phyloP scores from a whole-genome alignment of 768 basidiomycete genomes.

The Lactarius hengduanensis region DNA sequence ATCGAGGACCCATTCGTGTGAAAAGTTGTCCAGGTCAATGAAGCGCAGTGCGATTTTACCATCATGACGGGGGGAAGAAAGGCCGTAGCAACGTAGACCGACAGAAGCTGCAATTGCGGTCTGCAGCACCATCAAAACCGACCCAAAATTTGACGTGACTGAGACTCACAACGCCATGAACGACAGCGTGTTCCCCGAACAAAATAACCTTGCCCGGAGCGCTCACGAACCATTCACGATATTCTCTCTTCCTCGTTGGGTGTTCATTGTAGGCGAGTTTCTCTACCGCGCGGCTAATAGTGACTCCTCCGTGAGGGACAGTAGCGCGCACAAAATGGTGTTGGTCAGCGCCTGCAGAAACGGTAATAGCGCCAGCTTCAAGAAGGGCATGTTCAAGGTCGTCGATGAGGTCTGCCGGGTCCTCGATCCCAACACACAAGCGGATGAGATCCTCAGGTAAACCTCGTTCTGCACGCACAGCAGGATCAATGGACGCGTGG shows the following conservation, averaged over 20 bases:
- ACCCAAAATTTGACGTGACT: conserved; percentile 16
- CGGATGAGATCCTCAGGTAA: conserved; percentile 98
- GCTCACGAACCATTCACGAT: conserved; percentile 80
- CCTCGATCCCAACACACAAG: conserved; percentile 97
- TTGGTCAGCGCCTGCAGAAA: conserved; percentile 47
- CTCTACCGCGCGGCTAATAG: conserved; percentile 63
- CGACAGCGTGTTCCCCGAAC: conserved; percentile 98
- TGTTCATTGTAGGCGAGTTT: conserved; percentile 49
- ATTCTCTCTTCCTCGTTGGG: conserved; percentile 34
- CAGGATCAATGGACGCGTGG: conserved; percentile 96
- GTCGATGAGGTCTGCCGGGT: conserved; percentile 87
- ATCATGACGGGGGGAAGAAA: conserved; percentile 73
- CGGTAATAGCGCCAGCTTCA: conserved; percentile 83
- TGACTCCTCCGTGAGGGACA: conserved; percentile 36
- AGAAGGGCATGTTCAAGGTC: conserved; percentile 93
- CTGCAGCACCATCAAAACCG: conserved; percentile 39
- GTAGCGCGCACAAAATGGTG: conserved; percentile 48
- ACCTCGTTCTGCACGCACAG: conserved; percentile 92
- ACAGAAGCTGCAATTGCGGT: conserved; percentile 95
- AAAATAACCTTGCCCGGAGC: conserved; percentile 98
- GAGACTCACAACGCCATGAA: conserved; percentile 86
- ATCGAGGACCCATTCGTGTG: conserved; percentile 77
- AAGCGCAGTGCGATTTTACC: conserved; percentile 73
- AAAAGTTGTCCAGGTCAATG: conserved; percentile 74
- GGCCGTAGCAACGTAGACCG: conserved; percentile 91